These are phyloP conservation scores for Nasturtium officinale DNA, from an alignment of 345 rosid species.

Conservation along the genomic window DNA sequence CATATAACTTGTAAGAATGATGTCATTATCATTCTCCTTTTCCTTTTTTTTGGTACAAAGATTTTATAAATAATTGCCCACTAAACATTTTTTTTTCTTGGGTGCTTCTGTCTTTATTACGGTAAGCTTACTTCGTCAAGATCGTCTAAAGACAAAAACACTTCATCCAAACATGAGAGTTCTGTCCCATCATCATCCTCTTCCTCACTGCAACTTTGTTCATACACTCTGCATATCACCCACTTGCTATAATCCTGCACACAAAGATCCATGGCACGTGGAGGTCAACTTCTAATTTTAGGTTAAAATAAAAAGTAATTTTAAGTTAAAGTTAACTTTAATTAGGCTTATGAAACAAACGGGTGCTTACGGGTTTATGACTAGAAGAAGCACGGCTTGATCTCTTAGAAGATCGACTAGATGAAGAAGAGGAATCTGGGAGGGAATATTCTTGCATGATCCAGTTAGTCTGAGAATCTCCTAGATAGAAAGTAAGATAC, in stretches of 20 bases:
- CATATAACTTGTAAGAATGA: conserved; percentile 42
- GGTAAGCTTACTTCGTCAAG: conserved; percentile 92
- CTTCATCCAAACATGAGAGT: conserved; percentile 93
- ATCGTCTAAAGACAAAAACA: conserved; percentile 88
- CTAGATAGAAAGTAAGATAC: conserved; percentile 56
- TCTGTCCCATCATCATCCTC: conserved; percentile 63
- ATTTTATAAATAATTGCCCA: conserved; percentile 44
- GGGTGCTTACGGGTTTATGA: conserved; percentile 46
- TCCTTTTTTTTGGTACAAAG: conserved; percentile 22
- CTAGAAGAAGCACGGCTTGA: conserved; percentile 43
- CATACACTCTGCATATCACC: conserved; percentile 89
- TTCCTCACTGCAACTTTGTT: conserved; percentile 47
- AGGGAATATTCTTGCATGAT: conserved; percentile 82
- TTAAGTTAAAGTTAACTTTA: background rate
- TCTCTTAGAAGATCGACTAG: conserved; percentile 59
- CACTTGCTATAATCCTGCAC: conserved; percentile 79
- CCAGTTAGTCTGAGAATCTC: conserved; percentile 79
- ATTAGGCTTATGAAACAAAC: conserved; percentile 13
- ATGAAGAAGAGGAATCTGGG: conserved; percentile 44
- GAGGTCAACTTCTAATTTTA: conserved; percentile 13
- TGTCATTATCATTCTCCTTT: conserved; percentile 34
- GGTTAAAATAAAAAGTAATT: conserved; percentile 4
- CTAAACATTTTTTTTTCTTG: conserved; percentile 30
- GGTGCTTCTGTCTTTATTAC: conserved; percentile 41
- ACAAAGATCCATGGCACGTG: conserved; percentile 33